Conservation (phyloP, 352 stramenopile species). For the Pythium phragmiticola region DNA sequence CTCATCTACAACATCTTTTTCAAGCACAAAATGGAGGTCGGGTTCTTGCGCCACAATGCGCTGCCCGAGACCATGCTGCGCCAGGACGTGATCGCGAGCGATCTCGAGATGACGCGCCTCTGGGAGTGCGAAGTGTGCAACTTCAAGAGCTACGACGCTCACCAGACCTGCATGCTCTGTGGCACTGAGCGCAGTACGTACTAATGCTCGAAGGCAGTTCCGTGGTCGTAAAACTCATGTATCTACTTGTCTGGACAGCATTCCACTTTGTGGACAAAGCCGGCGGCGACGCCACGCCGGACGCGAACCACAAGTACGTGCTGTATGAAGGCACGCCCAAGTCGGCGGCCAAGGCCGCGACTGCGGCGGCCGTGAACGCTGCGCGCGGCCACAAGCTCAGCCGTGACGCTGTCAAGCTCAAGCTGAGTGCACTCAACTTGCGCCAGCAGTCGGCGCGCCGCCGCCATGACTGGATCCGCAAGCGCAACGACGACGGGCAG, state of each 20-base stretch:
- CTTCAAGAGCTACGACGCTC: slow-evolving; percentile 90
- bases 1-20: slow-evolving; percentile 90
- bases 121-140: slow-evolving; percentile 93
- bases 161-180: slow-evolving; percentile 88
- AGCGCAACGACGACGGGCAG: slow-evolving; percentile 71
- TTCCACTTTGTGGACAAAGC: slow-evolving; percentile 72
- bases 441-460: slow-evolving; percentile 81
- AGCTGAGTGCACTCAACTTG: slow-evolving; percentile 76
- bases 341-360: slow-evolving; percentile 44
- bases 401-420: slow-evolving; percentile 69
- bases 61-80: slow-evolving; percentile 84
- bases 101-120: slow-evolving; percentile 81
- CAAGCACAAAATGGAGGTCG: slow-evolving; percentile 78
- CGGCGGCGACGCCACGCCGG: slow-evolving; percentile 31
- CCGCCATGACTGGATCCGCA: slow-evolving; percentile 80
- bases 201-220: background rate
- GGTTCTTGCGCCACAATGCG: slow-evolving; percentile 62
- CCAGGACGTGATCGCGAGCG: slow-evolving; percentile 85
- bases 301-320: slow-evolving; percentile 63
- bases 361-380: slow-evolving; percentile 25
- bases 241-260: slow-evolving; percentile 21
- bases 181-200: slow-evolving; percentile 72
- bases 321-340: slow-evolving; percentile 70
- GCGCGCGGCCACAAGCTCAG: slow-evolving; percentile 39
- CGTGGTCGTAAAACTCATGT: background rate